phyloP scores from a whole-genome alignment of 2,329 filamentous ascomycete genomes.

The Bipolaris victoriae region DNA sequence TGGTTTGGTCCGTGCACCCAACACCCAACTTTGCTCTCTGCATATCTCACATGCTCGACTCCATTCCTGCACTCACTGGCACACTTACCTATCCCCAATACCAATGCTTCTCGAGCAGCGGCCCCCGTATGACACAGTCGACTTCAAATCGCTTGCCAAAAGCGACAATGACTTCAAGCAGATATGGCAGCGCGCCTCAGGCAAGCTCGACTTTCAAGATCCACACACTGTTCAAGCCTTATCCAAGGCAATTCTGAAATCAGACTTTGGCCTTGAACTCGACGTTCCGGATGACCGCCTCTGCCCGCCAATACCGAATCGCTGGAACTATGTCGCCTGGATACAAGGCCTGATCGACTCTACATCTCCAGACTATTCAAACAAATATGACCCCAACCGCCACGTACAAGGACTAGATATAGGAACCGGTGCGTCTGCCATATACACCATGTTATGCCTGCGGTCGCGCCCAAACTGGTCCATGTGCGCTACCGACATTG shows the following conservation, averaged over 20 bases:
- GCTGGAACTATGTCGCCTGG: constrained; percentile 92
- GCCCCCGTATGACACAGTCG: constrained; percentile 61
- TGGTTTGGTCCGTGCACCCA: constrained; percentile 22
- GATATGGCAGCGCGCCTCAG: constrained; percentile 53
- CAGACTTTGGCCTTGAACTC: constrained; percentile 75
- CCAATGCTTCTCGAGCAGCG: constrained; percentile 36
- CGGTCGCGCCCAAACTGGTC: constrained; percentile 70
- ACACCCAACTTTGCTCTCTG: constrained; percentile 1
- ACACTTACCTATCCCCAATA: background rate
- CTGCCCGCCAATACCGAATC: constrained; percentile 77
- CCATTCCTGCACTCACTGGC: background rate
- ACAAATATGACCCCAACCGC: constrained; percentile 57
- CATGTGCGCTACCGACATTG: constrained; percentile 68
- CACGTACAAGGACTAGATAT: constrained; percentile 77
- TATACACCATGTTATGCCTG: constrained; percentile 86
- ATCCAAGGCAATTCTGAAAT: constrained; percentile 76
- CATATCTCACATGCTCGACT: constrained; percentile 3
- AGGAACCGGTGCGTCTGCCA: constrained; percentile 87
- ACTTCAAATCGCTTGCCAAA: constrained; percentile 67
- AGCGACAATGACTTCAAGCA: constrained; percentile 66
- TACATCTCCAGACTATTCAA: constrained; percentile 56
- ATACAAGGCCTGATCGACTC: constrained; percentile 80
- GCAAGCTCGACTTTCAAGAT: constrained; percentile 79
- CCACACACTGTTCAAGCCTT: constrained; percentile 75
- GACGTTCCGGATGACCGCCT: constrained; percentile 77